Conservation (phyloP, 1,139 yeast genomes). For the Magnusiomyces paraingens region DNA sequence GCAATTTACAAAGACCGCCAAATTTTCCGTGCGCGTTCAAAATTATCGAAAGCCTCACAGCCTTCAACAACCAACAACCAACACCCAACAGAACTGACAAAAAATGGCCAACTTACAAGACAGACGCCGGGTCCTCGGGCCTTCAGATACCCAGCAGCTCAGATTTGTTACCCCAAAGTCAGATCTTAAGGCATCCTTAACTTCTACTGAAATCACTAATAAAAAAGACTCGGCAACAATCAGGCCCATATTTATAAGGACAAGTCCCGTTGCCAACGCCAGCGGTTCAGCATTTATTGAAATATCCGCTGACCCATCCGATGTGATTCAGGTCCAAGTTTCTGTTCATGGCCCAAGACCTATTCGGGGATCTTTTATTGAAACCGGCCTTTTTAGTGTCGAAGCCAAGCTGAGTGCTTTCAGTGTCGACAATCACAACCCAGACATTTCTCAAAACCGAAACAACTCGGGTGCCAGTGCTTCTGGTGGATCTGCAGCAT, state of each 20-base stretch:
- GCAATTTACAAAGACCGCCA: no score
- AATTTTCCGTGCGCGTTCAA: no score
- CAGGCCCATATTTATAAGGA: slow-evolving; percentile 38
- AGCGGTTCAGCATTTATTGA: slow-evolving; percentile 84
- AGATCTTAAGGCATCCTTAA: background rate
- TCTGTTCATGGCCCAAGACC: slow-evolving; percentile 90
- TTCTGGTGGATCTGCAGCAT: slow-evolving; percentile 24
- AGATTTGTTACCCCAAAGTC: slow-evolving; percentile 6
- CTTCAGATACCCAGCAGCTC: slow-evolving; percentile 31
- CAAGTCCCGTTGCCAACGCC: slow-evolving; percentile 62
- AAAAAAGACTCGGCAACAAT: slow-evolving; percentile 6
- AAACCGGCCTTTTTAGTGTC: slow-evolving; percentile 62
- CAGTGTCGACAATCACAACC: slow-evolving; percentile 24
- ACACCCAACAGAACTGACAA: background rate
- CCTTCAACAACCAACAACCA: no score
- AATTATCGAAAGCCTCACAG: no score
- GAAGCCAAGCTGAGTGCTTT: slow-evolving; percentile 56
- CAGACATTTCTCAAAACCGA: slow-evolving; percentile 12
- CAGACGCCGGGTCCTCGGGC: slow-evolving; percentile 35
- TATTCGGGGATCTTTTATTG: slow-evolving; percentile 65
- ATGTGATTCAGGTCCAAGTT: slow-evolving; percentile 54
- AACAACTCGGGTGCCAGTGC: slow-evolving; percentile 27
- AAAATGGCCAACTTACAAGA: slow-evolving; percentile 22
- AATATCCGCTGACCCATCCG: slow-evolving; percentile 30
- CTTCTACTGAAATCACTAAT: slow-evolving; percentile 9